Base-by-base conservation (phyloP, 1,139 yeast species). In the Hansenula sp. region DNA sequence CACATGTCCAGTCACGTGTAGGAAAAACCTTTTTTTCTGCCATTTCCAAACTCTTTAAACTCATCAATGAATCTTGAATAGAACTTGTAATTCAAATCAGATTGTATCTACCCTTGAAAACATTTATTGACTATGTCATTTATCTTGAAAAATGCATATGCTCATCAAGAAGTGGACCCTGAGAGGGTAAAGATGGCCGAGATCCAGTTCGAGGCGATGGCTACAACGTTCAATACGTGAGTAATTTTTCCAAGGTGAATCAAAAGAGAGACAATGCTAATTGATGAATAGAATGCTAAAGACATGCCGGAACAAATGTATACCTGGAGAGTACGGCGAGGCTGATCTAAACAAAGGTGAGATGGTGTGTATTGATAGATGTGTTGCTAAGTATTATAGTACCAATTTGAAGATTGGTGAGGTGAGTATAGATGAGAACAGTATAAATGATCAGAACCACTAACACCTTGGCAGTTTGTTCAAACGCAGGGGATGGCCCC, bases 261-360 rank as follows among this genome's bases (percentile, higher is more conserved):
- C 17, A n/a, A 11, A 9, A 5, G 18, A 16, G 13, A n/a, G 13
- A 24, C 31, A n/a, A 11, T 13, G 40, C 47, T 43, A 44, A 41
- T 37, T 37, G 19, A 32, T 33, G 25, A 5, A 15, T 36, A 70
- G 72, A 47, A 70, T 86, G 54, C 66, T 84, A 37, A 58, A 66
- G 24, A 72, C 74, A 17, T 87, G 96, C 63, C 71, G 75, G 42
- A 58, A 65, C 45, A 90, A 90, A 63, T 90, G 98, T 63, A 74
- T 90, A 38, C 82, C 83, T 45, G 81, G 78, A 19, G 75, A 72
- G 44, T 90, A 85, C 63, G 91, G 89, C 17, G 97, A 90, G 58
- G 75, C 78, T 15, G 96, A 90, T 31, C 67, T 88, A 44, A 77
- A 78, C 47, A 86, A 87, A 53, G 96, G 95, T 25, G 96, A 88